phyloP scores from a whole-genome alignment of 768 basidiomycete species.

The Dictyophora rubrovolvata region DNA sequence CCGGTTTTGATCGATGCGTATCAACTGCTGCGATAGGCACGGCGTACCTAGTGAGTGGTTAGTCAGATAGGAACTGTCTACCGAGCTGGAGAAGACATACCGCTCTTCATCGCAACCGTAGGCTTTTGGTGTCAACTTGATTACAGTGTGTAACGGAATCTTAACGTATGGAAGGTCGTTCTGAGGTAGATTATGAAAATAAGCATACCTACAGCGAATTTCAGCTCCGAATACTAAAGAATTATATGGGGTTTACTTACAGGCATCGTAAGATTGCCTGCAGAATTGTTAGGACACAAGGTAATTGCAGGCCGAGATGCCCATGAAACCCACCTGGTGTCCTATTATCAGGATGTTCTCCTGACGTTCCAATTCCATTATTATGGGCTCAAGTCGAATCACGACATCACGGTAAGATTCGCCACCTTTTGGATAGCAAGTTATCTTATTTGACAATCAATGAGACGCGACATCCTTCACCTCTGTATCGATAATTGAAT shows the following conservation, averaged over 20 bases:
- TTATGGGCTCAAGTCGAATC: slow-evolving; percentile 89
- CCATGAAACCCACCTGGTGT: slow-evolving; percentile 54
- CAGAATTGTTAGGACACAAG: slow-evolving; percentile 2
- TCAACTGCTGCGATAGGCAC: slow-evolving; percentile 90
- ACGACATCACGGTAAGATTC: slow-evolving; percentile 99
- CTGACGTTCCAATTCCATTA: slow-evolving; percentile 98
- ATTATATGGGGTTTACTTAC: slow-evolving; percentile 5
- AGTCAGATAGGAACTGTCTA: background rate
- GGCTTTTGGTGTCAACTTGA: slow-evolving; percentile 95
- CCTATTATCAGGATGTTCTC: slow-evolving; percentile 96
- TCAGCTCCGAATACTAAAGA: background rate
- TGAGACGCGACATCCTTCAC: slow-evolving; percentile 19
- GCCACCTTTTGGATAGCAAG: slow-evolving; percentile 36
- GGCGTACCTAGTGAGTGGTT: slow-evolving; percentile 46
- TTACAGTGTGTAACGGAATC: slow-evolving; percentile 93
- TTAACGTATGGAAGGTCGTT: slow-evolving; percentile 96
- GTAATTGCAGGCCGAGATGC: background rate
- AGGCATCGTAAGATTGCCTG: slow-evolving; percentile 68
- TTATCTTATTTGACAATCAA: background rate
- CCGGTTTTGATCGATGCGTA: slow-evolving; percentile 68
- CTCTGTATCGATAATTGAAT: slow-evolving; percentile 97
- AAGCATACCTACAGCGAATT: slow-evolving; percentile 66
- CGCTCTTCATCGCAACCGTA: slow-evolving; percentile 98
- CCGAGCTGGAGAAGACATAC: slow-evolving; percentile 26
- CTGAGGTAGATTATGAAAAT: slow-evolving; percentile 89